Conservation (phyloP, 2,329 filamentous ascomycete species). For the Podosphaera fusca region DNA sequence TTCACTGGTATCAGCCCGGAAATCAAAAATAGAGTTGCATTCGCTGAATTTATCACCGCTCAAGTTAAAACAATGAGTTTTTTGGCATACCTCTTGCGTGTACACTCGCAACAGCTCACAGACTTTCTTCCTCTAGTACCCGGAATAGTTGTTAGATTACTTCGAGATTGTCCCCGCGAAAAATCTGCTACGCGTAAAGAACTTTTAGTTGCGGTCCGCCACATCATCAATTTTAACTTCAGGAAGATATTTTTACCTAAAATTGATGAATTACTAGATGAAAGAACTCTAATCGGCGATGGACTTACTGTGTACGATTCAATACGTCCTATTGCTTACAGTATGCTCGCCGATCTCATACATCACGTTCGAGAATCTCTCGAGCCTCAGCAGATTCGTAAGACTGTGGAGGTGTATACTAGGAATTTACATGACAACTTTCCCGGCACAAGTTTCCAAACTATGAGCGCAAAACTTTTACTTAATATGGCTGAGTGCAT, state of each 20-base stretch:
- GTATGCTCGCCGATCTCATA: slow-evolving; percentile 94
- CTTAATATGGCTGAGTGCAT: slow-evolving; percentile 98
- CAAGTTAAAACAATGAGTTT: slow-evolving; percentile 99
- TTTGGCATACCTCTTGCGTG: slow-evolving; percentile 70
- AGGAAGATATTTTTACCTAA: slow-evolving; percentile 82
- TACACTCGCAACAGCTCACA: slow-evolving; percentile 65
- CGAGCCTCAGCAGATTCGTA: slow-evolving; percentile 71
- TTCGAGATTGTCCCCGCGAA: slow-evolving; percentile 86
- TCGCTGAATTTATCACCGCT: slow-evolving; percentile 91
- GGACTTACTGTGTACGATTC: slow-evolving; percentile 92
- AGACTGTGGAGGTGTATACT: slow-evolving; percentile 93
- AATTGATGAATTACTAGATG: slow-evolving; percentile 86
- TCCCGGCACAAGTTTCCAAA: slow-evolving; percentile 95
- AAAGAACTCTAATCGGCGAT: slow-evolving; percentile 83
- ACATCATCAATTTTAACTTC: slow-evolving; percentile 99
- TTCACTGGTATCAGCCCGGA: slow-evolving; percentile 85
- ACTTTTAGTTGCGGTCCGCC: slow-evolving; percentile 80
- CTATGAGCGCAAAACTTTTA: slow-evolving; percentile 93
- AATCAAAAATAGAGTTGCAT: slow-evolving; percentile 81
- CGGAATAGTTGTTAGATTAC: slow-evolving; percentile 67
- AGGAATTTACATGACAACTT: slow-evolving; percentile 89
- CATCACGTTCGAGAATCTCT: slow-evolving; percentile 89
- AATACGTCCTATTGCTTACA: slow-evolving; percentile 85
- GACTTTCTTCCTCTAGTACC: slow-evolving; percentile 77
- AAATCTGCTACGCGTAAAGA: slow-evolving; percentile 89